Conservation (phyloP, 2,329 filamentous ascomycete genomes). For the Cladosporium sp. region DNA sequence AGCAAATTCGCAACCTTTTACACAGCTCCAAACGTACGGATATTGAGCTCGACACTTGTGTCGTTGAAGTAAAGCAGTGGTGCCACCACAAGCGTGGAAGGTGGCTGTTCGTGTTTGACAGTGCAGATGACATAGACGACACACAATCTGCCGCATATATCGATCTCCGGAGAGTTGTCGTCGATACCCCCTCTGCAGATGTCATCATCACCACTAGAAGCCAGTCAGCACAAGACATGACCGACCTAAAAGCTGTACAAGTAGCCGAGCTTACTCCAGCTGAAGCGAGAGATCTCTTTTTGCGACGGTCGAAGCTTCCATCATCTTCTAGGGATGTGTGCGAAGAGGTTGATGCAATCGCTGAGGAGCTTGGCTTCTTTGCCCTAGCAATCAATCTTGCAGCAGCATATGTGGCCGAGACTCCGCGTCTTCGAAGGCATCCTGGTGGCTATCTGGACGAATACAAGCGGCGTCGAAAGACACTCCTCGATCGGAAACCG, state of each 20-base stretch:
- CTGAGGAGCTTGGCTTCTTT: not conserved
- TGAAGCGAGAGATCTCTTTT: conserved; percentile 4
- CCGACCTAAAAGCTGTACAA: not conserved
- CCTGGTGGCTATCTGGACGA: not conserved
- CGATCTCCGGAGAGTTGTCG: not conserved
- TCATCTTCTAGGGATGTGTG: not conserved
- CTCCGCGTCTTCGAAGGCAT: not conserved
- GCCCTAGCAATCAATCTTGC: conserved; percentile 5
- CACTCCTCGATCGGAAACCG: not conserved
- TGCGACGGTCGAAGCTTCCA: conserved; percentile 8
- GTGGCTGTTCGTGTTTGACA: conserved; percentile 13
- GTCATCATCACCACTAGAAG: conserved; percentile 1
- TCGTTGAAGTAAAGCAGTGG: not conserved
- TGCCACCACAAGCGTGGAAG: not conserved
- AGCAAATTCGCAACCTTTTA: not conserved
- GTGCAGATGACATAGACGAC: conserved; percentile 5
- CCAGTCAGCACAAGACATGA: not conserved
- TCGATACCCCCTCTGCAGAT: not conserved
- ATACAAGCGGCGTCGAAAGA: not conserved
- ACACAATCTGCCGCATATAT: not conserved
- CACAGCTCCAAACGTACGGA: not conserved
- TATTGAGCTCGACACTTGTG: not conserved
- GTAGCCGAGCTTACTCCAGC: not conserved
- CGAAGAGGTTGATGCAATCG: not conserved
- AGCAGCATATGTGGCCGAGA: not conserved